Percentiles rank a stretch among this genome's conserved stretches.
phyloP scores from a whole-genome alignment of 1,139 yeast genomes.

The Hanseniaspora uvarum region DNA sequence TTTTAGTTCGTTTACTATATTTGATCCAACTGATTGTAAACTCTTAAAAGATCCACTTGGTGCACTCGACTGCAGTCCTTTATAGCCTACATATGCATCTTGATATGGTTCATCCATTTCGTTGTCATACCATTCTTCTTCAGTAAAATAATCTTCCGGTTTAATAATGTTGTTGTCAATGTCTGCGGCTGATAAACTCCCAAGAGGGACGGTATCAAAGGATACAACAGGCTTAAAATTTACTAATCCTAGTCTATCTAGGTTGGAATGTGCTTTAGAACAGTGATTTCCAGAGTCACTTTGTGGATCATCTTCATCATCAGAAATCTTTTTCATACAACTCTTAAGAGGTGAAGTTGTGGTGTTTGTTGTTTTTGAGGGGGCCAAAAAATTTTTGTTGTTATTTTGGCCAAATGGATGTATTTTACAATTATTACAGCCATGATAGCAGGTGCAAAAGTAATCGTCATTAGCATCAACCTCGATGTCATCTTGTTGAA shows the following conservation, averaged over 20 bases:
- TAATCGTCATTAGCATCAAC: neutral
- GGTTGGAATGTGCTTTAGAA: neutral
- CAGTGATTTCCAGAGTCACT: neutral
- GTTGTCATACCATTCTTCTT: slow-evolving; percentile 30
- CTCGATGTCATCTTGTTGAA: slow-evolving; percentile 3
- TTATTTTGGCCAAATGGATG: neutral
- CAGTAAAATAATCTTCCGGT: slow-evolving; percentile 25
- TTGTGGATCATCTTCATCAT: neutral
- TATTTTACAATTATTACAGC: neutral
- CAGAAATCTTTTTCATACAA: slow-evolving; percentile 3
- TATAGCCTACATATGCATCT: slow-evolving; percentile 20
- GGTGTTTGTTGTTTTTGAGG: neutral
- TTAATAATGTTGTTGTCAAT: slow-evolving; percentile 23
- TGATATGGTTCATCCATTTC: slow-evolving; percentile 21
- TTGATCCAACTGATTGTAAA: slow-evolving; percentile 8
- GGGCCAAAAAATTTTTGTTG: neutral
- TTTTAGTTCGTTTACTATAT: slow-evolving; percentile 22
- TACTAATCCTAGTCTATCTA: neutral
- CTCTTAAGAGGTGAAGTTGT: slow-evolving; percentile 1
- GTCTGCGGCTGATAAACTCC: slow-evolving; percentile 21
- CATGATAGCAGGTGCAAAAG: neutral
- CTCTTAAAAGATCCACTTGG: slow-evolving; percentile 4
- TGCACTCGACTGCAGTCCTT: slow-evolving; percentile 20
- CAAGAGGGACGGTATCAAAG: slow-evolving; percentile 30
- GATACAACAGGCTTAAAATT: slow-evolving; percentile 27